phyloP scores from a whole-genome alignment of 768 basidiomycete species.

The Agaricus sinodeliciosus region DNA sequence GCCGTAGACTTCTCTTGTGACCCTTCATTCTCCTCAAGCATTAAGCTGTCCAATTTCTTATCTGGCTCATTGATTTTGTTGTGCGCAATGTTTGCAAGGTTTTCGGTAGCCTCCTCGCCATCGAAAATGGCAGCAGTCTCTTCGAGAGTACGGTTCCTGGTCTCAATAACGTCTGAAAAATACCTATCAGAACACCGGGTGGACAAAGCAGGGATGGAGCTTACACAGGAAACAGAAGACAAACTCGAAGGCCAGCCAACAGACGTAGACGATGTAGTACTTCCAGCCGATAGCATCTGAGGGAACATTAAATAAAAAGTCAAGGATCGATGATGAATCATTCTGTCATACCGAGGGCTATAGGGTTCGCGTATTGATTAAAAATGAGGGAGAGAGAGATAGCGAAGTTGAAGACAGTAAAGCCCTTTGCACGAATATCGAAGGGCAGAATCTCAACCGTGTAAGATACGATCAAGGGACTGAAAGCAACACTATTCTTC shows the following conservation, averaged over 20 bases:
- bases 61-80: constrained; percentile 15
- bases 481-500: constrained; percentile 59
- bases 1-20: constrained; percentile 12
- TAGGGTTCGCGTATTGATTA: constrained; percentile 85
- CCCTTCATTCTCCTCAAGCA: constrained; percentile 22
- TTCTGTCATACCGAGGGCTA: constrained; percentile 44
- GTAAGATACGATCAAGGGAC: constrained; percentile 82
- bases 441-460: constrained; percentile 87
- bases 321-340: not conserved
- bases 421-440: constrained; percentile 78
- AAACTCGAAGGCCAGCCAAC: constrained; percentile 62
- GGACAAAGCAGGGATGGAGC: constrained; percentile 8
- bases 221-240: constrained; percentile 55
- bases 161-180: constrained; percentile 50
- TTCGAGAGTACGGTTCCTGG: constrained; percentile 67
- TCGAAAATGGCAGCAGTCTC: constrained; percentile 82
- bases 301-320: not conserved
- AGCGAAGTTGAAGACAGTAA: constrained; percentile 74
- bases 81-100: constrained; percentile 27
- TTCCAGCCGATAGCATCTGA: constrained; percentile 55
- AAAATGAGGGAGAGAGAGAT: constrained; percentile 80
- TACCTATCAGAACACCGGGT: constrained; percentile 7
- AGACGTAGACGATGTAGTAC: constrained; percentile 73
- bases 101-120: constrained; percentile 44
- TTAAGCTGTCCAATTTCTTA: constrained; percentile 29